phyloP scores from a whole-genome alignment of 805 yeast species.

The Tetrapisispora namnaoensis region DNA sequence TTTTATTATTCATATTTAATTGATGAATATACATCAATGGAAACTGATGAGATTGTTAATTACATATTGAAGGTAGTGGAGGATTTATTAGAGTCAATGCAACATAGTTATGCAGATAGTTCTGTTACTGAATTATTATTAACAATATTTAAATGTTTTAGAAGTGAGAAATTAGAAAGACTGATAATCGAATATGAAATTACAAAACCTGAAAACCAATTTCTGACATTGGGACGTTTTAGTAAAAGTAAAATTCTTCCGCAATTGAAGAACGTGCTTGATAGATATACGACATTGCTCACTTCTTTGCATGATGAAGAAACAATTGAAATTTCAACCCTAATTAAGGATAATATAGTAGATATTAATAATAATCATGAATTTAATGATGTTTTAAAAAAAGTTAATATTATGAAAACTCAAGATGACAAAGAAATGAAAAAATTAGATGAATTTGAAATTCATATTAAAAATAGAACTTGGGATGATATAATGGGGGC shows the following conservation, averaged over 20 bases:
- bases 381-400: constrained; percentile 24
- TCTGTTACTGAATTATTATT: constrained; percentile 41
- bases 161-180: constrained; percentile 41
- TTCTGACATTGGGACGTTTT: constrained; percentile 14
- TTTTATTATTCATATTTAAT: constrained; percentile 39
- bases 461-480: constrained; percentile 16
- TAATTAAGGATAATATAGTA: not conserved
- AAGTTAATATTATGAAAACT: constrained; percentile 29
- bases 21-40: constrained; percentile 16
- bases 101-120: constrained; percentile 60
- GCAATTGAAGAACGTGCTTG: constrained; percentile 10
- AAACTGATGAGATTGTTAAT: constrained; percentile 32
- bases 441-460: constrained; percentile 22
- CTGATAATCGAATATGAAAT: constrained; percentile 51
- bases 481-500: constrained; percentile 25
- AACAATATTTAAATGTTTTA: constrained; percentile 42
- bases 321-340: not conserved
- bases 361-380: not conserved
- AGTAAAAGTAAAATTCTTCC: constrained; percentile 23
- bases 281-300: constrained; percentile 12
- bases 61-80: constrained; percentile 40
- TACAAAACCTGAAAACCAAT: constrained; percentile 29
- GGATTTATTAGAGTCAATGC: constrained; percentile 55
- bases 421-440: constrained; percentile 31
- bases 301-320: constrained; percentile 9